Conservation (phyloP, 2,329 filamentous ascomycete species). For the Exophiala oligosperma region DNA sequence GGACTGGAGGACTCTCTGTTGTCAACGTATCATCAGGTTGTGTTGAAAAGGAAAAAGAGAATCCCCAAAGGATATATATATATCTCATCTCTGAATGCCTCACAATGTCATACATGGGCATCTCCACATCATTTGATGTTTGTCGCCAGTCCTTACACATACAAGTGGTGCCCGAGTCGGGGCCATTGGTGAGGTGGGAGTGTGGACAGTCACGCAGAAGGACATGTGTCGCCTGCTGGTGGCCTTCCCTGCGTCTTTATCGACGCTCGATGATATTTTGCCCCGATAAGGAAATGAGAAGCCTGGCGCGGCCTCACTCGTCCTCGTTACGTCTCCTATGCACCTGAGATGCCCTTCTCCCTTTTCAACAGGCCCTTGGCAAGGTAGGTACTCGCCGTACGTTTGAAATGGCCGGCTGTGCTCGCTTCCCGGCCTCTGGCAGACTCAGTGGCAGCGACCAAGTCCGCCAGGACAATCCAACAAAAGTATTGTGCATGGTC, state of each 20-base stretch:
- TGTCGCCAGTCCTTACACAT: too few species aligned
- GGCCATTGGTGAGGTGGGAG: too few species aligned
- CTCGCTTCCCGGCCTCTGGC: neutral
- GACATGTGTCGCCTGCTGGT: neutral
- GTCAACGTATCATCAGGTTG: neutral
- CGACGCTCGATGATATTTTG: slow-evolving; percentile 20
- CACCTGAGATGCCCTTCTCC: too few species aligned
- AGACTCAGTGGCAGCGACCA: neutral
- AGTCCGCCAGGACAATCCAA: neutral
- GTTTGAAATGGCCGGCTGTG: neutral
- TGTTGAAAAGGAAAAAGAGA: too few species aligned
- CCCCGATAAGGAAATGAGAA: slow-evolving; percentile 18
- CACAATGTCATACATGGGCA: too few species aligned
- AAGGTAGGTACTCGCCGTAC: neutral
- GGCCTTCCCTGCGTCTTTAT: neutral
- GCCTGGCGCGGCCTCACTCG: neutral
- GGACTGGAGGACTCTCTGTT: slow-evolving; percentile 1
- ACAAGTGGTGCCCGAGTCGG: too few species aligned
- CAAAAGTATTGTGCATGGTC: neutral
- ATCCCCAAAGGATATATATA: too few species aligned
- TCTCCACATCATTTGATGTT: too few species aligned
- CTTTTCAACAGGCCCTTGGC: neutral
- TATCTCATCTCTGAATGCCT: neutral
- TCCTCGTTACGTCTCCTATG: neutral
- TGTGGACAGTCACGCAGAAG: neutral